Conservation (phyloP, 306 rosid genomes). For the Quercus suber region DNA sequence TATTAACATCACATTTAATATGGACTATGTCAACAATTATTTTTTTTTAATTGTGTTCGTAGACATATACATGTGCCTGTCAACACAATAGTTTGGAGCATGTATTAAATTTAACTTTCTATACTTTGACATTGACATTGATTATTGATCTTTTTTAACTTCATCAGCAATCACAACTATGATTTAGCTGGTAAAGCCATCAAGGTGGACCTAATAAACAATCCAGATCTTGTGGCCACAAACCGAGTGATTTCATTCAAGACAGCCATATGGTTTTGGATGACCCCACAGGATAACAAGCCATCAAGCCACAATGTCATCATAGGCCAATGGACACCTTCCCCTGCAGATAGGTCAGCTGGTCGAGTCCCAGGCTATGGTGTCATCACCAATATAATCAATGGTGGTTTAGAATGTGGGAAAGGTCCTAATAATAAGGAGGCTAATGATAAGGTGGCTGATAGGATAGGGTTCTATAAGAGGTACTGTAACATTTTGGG, state of each 20-base stretch:
- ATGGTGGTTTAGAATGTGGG: conserved; percentile 48
- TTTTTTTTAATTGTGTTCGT: too few species aligned
- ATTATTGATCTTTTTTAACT: background rate
- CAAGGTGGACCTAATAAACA: conserved; percentile 43
- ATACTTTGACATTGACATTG: too few species aligned
- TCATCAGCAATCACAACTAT: conserved; percentile 54
- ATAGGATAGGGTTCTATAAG: conserved; percentile 48
- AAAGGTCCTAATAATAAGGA: conserved; percentile 19
- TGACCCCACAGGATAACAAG: conserved; percentile 54
- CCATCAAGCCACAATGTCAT: conserved; percentile 66
- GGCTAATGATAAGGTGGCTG: conserved; percentile 16
- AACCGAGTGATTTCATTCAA: conserved; percentile 46
- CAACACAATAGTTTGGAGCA: too few species aligned
- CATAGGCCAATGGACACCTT: conserved; percentile 42
- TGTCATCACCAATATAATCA: conserved; percentile 49
- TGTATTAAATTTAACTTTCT: too few species aligned
- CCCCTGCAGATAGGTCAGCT: conserved; percentile 26
- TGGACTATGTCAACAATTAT: too few species aligned
- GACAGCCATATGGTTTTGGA: conserved; percentile 76
- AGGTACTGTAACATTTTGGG: conserved; percentile 29
- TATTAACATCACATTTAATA: too few species aligned
- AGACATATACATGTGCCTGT: too few species aligned
- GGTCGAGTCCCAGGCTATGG: conserved; percentile 48
- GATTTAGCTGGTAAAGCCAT: conserved; percentile 49
- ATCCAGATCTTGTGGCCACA: conserved; percentile 57